These are phyloP conservation scores for Zangia roseola DNA, from an alignment of 768 basidiomycete species.

Conservation along the genomic window DNA sequence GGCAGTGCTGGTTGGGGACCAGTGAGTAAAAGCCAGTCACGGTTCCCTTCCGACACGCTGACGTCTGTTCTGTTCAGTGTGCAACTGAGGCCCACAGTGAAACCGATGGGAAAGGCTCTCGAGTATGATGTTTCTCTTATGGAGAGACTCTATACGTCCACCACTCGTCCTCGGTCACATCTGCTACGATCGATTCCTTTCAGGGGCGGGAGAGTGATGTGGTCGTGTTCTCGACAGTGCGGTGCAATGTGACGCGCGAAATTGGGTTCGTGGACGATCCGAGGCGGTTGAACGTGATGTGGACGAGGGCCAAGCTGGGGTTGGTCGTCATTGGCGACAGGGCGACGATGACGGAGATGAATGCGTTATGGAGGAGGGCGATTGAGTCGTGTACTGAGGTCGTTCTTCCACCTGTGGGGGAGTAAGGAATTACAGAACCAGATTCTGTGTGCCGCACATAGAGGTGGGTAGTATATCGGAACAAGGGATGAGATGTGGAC, in stretches of 20 bases:
- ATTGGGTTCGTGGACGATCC: conserved; percentile 68
- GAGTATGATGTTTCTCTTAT: conserved; percentile 61
- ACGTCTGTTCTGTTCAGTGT: conserved; percentile 40
- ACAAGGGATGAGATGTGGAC: too few relatives aligned
- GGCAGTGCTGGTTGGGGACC: conserved; percentile 67
- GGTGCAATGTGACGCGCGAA: conserved; percentile 56
- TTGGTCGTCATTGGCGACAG: conserved; percentile 62
- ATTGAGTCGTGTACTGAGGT: conserved; percentile 34
- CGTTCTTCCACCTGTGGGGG: conserved; percentile 4
- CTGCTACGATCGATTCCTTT: conserved; percentile 42
- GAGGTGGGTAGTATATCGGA: too few relatives aligned
- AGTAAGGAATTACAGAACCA: background rate
- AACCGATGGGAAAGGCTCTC: conserved; percentile 54
- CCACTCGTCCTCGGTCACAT: conserved; percentile 20
- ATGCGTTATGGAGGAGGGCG: conserved; percentile 54
- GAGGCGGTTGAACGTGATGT: conserved; percentile 60
- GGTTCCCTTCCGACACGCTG: background rate
- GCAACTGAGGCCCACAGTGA: conserved; percentile 64
- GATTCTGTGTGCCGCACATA: too few relatives aligned
- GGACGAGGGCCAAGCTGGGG: conserved; percentile 60
- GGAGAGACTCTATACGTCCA: conserved; percentile 52
- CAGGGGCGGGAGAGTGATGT: conserved; percentile 70
- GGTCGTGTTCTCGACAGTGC: conserved; percentile 62
- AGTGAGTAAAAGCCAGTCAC: conserved; percentile 43
- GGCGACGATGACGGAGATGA: conserved; percentile 43